Evolutionary conservation across 2,329 filamentous ascomycete genomes (phyloP).

Genomic region (Lizonia empirigonia): DNA sequence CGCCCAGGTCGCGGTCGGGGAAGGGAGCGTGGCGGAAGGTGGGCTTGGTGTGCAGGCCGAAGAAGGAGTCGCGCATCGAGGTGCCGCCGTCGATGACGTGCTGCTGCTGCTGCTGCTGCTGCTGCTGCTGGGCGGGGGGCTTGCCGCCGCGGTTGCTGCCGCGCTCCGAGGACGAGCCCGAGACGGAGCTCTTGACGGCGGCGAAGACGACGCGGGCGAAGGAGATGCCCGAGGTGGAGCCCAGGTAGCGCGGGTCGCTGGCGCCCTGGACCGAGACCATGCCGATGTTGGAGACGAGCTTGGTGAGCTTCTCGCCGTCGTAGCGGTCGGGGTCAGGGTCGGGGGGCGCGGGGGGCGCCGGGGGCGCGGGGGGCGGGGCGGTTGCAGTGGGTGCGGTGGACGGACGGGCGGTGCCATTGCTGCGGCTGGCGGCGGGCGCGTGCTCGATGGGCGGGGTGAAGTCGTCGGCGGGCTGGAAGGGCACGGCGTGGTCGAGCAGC

Average conservation of each 20-base stretch:
- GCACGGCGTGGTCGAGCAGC: constrained; percentile 70
- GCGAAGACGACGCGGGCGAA: constrained; percentile 95
- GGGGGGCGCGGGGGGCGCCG: constrained; percentile 27
- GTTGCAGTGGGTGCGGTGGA: constrained; percentile 23
- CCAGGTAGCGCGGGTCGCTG: constrained; percentile 79
- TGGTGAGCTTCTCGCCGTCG: constrained; percentile 67
- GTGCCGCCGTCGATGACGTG: constrained; percentile 66
- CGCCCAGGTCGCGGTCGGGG: constrained; percentile 75
- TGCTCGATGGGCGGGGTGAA: constrained; percentile 61
- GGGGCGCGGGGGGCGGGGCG: constrained; percentile 23
- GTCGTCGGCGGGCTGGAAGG: constrained; percentile 71
- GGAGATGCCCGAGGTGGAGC: constrained; percentile 87
- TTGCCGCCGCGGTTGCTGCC: constrained; percentile 65
- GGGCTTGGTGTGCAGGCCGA: constrained; percentile 90
- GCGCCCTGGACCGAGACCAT: constrained; percentile 79
- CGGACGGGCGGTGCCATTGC: constrained; percentile 40
- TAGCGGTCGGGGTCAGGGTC: constrained; percentile 57
- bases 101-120: too few species aligned
- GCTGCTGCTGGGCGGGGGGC: constrained; percentile 49
- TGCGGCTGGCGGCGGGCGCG: too few species aligned
- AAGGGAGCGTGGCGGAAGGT: constrained; percentile 86
- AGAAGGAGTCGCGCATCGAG: constrained; percentile 94
- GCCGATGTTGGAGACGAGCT: constrained; percentile 70
- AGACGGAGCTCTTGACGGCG: constrained; percentile 79
- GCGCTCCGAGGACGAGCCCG: constrained; percentile 64